Evolutionary conservation across 1,284 basidiomycete genomes (phyloP).

Genomic region (Athelia psychrophila): DNA sequence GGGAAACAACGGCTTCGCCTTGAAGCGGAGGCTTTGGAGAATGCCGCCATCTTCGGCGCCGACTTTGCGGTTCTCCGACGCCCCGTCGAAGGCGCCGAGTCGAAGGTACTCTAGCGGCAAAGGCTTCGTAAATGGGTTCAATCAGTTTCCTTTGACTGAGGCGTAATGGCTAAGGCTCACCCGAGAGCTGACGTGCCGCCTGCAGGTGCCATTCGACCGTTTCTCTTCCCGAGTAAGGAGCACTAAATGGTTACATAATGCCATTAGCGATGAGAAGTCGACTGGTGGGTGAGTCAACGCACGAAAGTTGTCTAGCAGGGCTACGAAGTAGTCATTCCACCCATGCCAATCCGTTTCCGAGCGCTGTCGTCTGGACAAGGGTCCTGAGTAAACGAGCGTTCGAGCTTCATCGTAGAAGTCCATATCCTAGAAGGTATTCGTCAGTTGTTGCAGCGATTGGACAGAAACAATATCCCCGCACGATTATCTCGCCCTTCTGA

Average conservation of each 20-base stretch:
- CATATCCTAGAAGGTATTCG: slow-evolving; percentile 54
- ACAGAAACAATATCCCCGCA: slow-evolving; percentile 28
- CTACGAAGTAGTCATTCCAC: slow-evolving; percentile 67
- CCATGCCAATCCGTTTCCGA: slow-evolving; percentile 58
- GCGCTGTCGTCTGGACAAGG: slow-evolving; percentile 49
- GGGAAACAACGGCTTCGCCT: slow-evolving; percentile 58
- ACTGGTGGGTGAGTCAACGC: slow-evolving; percentile 19
- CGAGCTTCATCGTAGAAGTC: slow-evolving; percentile 74
- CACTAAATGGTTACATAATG: slow-evolving; percentile 35
- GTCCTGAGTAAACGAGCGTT: slow-evolving; percentile 62
- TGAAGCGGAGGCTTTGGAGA: slow-evolving; percentile 51
- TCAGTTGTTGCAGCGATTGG: neutral
- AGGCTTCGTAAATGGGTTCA: slow-evolving; percentile 42
- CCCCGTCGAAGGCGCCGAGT: slow-evolving; percentile 57
- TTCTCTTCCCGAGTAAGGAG: slow-evolving; percentile 61
- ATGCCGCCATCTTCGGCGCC: slow-evolving; percentile 53
- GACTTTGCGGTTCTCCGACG: slow-evolving; percentile 59
- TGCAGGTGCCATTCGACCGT: slow-evolving; percentile 41
- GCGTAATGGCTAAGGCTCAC: slow-evolving; percentile 35
- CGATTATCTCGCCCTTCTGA: slow-evolving; percentile 76
- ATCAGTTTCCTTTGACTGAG: neutral
- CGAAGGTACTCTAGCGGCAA: slow-evolving; percentile 75
- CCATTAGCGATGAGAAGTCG: neutral
- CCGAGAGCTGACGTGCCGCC: slow-evolving; percentile 58
- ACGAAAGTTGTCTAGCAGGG: slow-evolving; percentile 78